A percentile compares a stretch with the other conserved stretches of the same genome.
These are phyloP conservation scores for Fusarium continuum DNA, from an alignment of 2,329 filamentous ascomycete species.

Conservation along the genomic window DNA sequence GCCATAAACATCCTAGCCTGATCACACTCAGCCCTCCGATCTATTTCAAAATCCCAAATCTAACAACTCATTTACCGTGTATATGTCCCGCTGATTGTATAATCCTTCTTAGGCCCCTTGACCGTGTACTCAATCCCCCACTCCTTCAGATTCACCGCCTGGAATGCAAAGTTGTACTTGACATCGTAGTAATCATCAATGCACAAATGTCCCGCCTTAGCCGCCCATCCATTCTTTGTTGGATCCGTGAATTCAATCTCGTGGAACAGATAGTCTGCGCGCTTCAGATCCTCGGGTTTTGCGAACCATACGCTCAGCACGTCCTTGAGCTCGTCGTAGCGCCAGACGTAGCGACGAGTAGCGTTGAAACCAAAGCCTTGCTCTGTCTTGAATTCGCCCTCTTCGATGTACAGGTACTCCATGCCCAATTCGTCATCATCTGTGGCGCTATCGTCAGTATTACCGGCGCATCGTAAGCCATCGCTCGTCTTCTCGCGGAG, in stretches of 20 bases:
- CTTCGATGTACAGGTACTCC: conserved; percentile 76
- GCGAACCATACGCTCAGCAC: conserved; percentile 78
- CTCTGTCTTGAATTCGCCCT: conserved; percentile 70
- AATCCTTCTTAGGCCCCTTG: conserved; percentile 78
- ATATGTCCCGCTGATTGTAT: conserved; percentile 67
- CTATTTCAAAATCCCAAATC: background rate
- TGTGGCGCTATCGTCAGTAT: background rate
- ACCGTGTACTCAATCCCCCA: conserved; percentile 74
- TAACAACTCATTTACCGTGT: conserved; percentile 45
- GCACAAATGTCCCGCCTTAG: conserved; percentile 75
- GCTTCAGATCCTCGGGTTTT: conserved; percentile 67
- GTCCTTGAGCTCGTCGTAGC: conserved; percentile 70
- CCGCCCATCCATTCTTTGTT: conserved; percentile 63
- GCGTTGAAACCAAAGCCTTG: conserved; percentile 67
- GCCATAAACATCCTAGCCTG: background rate
- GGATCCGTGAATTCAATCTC: conserved; percentile 67
- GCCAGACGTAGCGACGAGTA: conserved; percentile 75
- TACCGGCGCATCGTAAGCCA: conserved; percentile 52
- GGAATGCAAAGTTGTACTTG: conserved; percentile 72
- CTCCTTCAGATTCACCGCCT: conserved; percentile 62
- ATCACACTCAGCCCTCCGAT: background rate
- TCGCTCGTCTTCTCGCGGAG: conserved; percentile 68
- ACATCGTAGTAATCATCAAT: conserved; percentile 77
- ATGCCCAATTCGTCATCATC: conserved; percentile 50
- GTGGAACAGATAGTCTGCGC: conserved; percentile 79